Conservation (phyloP, 495 filamentous ascomycete genomes). For the Talaromyces borbonicus region DNA sequence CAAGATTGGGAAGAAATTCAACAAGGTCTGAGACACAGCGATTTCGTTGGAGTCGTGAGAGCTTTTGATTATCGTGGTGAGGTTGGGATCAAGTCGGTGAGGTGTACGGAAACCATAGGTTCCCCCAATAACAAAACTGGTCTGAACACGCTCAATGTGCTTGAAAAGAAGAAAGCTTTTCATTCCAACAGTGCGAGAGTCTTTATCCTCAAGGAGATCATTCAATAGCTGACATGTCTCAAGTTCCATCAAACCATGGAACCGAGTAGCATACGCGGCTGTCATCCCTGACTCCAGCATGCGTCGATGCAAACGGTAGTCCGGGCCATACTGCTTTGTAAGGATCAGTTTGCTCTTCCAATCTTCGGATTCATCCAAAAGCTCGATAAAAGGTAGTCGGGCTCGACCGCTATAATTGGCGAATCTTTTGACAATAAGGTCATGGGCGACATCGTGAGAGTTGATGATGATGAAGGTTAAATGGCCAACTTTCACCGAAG, state of each 20-base stretch:
- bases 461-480: slow-evolving; percentile 14
- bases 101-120: neutral
- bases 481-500: slow-evolving; percentile 11
- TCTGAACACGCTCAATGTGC: neutral
- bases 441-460: slow-evolving; percentile 8
- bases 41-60: neutral
- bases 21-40: neutral
- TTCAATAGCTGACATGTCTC: neutral
- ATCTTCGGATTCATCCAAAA: neutral
- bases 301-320: neutral
- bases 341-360: neutral
- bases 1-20: neutral
- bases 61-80: neutral
- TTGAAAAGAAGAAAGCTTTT: neutral
- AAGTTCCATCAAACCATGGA: neutral
- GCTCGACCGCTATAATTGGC: slow-evolving; percentile 11
- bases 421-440: slow-evolving; percentile 18
- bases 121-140: neutral
- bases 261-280: neutral
- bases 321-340: neutral
- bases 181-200: neutral
- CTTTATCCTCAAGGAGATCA: neutral
- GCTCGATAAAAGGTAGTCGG: neutral
- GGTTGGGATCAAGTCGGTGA: neutral
- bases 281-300: neutral